Conservation (phyloP, 2,329 filamentous ascomycete species). For the Botrytis medusae region DNA sequence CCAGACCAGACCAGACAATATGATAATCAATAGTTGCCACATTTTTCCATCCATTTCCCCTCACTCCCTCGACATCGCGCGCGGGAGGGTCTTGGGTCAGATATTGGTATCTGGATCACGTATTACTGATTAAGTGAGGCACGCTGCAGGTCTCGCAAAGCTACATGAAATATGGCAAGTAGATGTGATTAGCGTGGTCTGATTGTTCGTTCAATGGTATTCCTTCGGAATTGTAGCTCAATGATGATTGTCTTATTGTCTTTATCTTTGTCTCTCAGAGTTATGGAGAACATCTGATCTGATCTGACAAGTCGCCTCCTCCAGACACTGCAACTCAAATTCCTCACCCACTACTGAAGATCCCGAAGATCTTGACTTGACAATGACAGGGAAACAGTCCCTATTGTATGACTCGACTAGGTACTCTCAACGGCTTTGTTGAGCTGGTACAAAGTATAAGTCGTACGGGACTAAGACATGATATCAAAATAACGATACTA, state of each 20-base stretch:
- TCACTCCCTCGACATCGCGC: background rate
- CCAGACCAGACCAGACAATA: background rate
- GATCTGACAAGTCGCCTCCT: background rate
- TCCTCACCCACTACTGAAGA: background rate
- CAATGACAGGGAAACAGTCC: background rate
- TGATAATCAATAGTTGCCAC: conserved; percentile 3
- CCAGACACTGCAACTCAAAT: conserved; percentile 2
- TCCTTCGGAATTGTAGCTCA: background rate
- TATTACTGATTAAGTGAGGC: conserved; percentile 14
- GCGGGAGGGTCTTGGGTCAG: background rate
- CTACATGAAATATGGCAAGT: conserved; percentile 20
- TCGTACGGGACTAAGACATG: conserved; percentile 14
- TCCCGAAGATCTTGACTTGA: background rate
- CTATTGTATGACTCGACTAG: background rate
- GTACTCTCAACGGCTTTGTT: conserved; percentile 17
- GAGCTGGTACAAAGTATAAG: background rate
- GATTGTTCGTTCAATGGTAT: conserved; percentile 7
- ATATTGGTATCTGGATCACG: conserved; percentile 17
- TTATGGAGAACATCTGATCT: background rate
- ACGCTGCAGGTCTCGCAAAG: conserved; percentile 22
- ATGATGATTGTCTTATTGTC: background rate
- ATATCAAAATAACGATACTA: conserved; percentile 2
- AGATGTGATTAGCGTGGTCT: conserved; percentile 21
- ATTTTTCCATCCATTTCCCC: background rate
- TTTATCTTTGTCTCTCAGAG: background rate